phyloP scores from a whole-genome alignment of 2,329 filamentous ascomycete species.

The Penicillium sp. region DNA sequence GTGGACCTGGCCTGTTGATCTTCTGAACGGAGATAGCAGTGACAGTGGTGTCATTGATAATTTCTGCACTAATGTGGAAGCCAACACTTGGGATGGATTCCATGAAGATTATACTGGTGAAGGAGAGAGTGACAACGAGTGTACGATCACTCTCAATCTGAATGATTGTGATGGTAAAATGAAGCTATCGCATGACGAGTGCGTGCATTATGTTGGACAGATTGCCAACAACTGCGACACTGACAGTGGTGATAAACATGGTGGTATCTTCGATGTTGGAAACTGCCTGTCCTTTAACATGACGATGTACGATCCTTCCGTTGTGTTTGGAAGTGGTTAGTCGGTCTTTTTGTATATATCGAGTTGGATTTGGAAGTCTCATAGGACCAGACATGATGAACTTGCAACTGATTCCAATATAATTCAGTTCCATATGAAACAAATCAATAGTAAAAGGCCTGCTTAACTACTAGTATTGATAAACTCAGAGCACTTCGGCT shows the following conservation, averaged over 20 bases:
- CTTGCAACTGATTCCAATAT: too few relatives aligned
- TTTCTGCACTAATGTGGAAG: background rate
- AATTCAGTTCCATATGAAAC: too few relatives aligned
- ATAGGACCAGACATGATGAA: too few relatives aligned
- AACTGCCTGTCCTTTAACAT: background rate
- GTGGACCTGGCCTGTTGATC: background rate
- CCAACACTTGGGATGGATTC: slow-evolving; percentile 1
- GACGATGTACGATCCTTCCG: background rate
- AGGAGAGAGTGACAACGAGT: background rate
- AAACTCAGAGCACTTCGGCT: background rate
- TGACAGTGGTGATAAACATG: background rate
- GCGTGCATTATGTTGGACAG: background rate
- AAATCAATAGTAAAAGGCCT: too few relatives aligned
- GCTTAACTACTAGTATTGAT: too few relatives aligned
- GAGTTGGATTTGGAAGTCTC: background rate
- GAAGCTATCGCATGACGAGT: background rate
- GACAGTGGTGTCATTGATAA: background rate
- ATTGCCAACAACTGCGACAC: background rate
- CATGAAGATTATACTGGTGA: background rate
- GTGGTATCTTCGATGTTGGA: background rate
- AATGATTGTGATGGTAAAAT: background rate
- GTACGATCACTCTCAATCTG: background rate
- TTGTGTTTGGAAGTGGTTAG: background rate
- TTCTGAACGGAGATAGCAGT: background rate
- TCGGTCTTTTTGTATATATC: background rate